These are phyloP conservation scores for Penicillium atrosanguineum DNA, from an alignment of 495 filamentous ascomycete species.

Conservation along the genomic window DNA sequence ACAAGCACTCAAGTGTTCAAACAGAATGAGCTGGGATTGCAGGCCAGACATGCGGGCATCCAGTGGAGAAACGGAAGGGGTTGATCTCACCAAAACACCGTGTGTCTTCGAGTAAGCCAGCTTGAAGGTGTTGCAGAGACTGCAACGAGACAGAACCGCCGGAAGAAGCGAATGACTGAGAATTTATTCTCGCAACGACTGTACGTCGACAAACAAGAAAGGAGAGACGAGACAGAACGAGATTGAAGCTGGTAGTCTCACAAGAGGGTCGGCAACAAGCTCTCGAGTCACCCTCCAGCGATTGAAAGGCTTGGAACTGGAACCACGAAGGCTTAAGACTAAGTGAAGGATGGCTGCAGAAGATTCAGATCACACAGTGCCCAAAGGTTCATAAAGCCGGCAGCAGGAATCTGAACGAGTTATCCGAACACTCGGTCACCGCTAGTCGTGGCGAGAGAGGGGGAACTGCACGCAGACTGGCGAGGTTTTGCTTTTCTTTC, in stretches of 20 bases:
- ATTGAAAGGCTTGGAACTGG: background rate
- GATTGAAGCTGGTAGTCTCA: slow-evolving; percentile 38
- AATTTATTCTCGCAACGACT: slow-evolving; percentile 45
- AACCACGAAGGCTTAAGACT: slow-evolving; percentile 28
- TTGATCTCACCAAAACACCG: slow-evolving; percentile 50
- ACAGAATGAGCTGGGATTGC: slow-evolving; percentile 20
- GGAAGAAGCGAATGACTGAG: slow-evolving; percentile 50
- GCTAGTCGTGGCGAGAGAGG: background rate
- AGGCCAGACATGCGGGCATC: slow-evolving; percentile 24
- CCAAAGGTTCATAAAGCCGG: slow-evolving; percentile 24
- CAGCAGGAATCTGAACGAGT: background rate
- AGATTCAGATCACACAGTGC: slow-evolving; percentile 25
- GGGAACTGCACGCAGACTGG: slow-evolving; percentile 22
- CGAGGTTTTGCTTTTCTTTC: slow-evolving; percentile 26
- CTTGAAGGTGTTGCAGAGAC: slow-evolving; percentile 51
- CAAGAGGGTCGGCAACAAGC: slow-evolving; percentile 24
- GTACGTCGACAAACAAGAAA: slow-evolving; percentile 31
- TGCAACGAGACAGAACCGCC: slow-evolving; percentile 46
- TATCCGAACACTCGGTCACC: background rate
- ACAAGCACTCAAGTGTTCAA: slow-evolving; percentile 15
- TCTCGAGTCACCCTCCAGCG: slow-evolving; percentile 40
- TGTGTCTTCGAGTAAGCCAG: slow-evolving; percentile 53
- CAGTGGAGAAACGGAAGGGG: slow-evolving; percentile 19
- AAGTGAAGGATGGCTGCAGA: slow-evolving; percentile 40
- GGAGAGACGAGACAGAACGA: slow-evolving; percentile 44